Percentiles rank a stretch among this genome's conserved stretches.
phyloP scores from a whole-genome alignment of 2,329 filamentous ascomycete species.

The Cladobotryum mycophilum region DNA sequence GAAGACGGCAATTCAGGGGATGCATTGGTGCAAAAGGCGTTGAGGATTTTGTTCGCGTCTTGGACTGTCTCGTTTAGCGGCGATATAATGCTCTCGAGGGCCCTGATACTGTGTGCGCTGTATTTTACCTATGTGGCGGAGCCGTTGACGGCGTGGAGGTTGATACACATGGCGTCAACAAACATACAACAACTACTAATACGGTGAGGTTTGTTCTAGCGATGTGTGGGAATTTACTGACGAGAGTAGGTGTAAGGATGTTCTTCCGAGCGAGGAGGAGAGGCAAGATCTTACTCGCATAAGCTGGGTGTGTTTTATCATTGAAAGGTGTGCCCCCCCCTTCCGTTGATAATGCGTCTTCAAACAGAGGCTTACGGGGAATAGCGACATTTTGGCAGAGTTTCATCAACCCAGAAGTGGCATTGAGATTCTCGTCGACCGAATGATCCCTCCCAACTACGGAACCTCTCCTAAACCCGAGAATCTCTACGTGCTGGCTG shows the following conservation, averaged over 20 bases:
- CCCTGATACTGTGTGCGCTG: conserved; percentile 13
- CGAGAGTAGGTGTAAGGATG: conserved; percentile 6
- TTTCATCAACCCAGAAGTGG: conserved; percentile 21
- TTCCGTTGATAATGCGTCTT: background rate
- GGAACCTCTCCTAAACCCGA: conserved; percentile 13
- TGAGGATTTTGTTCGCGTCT: conserved; percentile 13
- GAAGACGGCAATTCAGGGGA: conserved; percentile 9
- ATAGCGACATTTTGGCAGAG: conserved; percentile 19
- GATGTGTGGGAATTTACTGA: background rate
- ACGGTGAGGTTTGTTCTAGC: conserved; percentile 1
- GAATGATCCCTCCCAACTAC: conserved; percentile 19
- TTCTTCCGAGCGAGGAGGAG: conserved; percentile 8
- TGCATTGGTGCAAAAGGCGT: conserved; percentile 7
- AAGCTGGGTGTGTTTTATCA: conserved; percentile 20
- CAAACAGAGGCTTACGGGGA: background rate
- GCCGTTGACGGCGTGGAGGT: conserved; percentile 16
- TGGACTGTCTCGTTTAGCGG: conserved; percentile 13
- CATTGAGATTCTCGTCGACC: conserved; percentile 20
- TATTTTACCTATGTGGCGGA: conserved; percentile 15
- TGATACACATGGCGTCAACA: conserved; percentile 17
- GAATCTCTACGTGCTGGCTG: conserved; percentile 15
- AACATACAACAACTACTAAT: conserved; percentile 16
- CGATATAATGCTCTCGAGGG: conserved; percentile 10
- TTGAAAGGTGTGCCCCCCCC: conserved; percentile 17
- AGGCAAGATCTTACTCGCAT: conserved; percentile 17